Percentiles rank a stretch among this genome's conserved stretches.
Evolutionary conservation across 2,329 filamentous ascomycete species (phyloP).

Genomic region (Paraconiothyrium brasiliense): DNA sequence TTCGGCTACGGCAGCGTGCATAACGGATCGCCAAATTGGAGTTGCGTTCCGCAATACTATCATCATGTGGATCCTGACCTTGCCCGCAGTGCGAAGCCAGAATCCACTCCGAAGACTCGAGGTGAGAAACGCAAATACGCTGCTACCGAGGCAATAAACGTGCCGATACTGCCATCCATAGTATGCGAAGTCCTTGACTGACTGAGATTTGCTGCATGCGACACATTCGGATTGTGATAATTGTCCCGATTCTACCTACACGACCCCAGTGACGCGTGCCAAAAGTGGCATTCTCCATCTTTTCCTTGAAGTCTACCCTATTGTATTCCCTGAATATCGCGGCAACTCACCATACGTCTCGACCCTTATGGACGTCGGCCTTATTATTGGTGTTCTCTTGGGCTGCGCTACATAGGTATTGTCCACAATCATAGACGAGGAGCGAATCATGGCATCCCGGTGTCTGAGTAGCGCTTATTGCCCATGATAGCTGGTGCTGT

Average conservation of each 20-base stretch:
- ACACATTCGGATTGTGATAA: background rate
- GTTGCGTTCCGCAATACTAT: background rate
- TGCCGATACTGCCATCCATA: background rate
- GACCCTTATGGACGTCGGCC: background rate
- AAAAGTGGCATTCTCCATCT: slow-evolving; percentile 4
- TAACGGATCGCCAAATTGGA: background rate
- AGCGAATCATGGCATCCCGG: background rate
- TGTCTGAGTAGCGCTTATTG: background rate
- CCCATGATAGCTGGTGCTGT: slow-evolving; percentile 4
- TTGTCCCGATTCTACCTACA: background rate
- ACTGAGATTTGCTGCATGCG: background rate
- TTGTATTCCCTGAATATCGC: slow-evolving; percentile 4
- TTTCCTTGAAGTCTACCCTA: slow-evolving; percentile 6
- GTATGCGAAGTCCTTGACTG: background rate
- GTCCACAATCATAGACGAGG: slow-evolving; percentile 1
- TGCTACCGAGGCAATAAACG: background rate
- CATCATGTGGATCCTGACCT: slow-evolving; percentile 1
- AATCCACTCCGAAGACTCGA: background rate
- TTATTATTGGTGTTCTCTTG: background rate
- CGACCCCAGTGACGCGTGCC: background rate
- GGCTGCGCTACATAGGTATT: background rate
- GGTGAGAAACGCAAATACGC: background rate
- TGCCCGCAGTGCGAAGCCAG: background rate
- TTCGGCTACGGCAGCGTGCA: background rate
- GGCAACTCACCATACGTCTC: background rate